Conservation (phyloP, 345 rosid genomes). For the Rubroshorea leprosula region DNA sequence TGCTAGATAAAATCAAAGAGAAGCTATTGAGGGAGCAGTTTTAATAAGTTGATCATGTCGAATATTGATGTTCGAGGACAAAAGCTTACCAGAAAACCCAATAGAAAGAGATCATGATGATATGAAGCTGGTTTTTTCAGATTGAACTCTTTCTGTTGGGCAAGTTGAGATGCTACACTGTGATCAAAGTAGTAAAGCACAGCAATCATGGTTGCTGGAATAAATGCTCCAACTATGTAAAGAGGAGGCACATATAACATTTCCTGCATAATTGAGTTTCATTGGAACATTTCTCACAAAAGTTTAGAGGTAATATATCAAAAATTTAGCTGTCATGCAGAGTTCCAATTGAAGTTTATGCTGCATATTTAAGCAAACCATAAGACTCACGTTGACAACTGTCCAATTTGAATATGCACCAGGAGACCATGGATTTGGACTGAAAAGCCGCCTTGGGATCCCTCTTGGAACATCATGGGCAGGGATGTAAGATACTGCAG, state of each 20-base stretch:
- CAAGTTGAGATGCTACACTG: constrained; percentile 75
- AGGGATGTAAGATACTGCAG: constrained; percentile 45
- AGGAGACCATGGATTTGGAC: constrained; percentile 46
- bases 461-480: constrained; percentile 57
- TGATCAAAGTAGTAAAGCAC: constrained; percentile 86
- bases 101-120: constrained; percentile 66
- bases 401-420: constrained; percentile 48
- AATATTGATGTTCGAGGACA: background rate
- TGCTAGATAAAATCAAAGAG: no score
- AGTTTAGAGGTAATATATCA: background rate
- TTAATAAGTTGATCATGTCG: no score
- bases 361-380: background rate
- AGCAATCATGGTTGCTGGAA: constrained; percentile 78
- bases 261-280: constrained; percentile 40
- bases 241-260: constrained; percentile 58
- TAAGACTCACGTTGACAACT: constrained; percentile 49
- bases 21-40: no score
- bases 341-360: no score
- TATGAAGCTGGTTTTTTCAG: constrained; percentile 78
- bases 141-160: constrained; percentile 84
- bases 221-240: constrained; percentile 61
- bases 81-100: constrained; percentile 59
- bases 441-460: constrained; percentile 72
- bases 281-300: constrained; percentile 13
- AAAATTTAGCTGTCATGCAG: background rate